Evolutionary conservation across 805 yeast species (phyloP).

Genomic region (Myxozyma vanderwaltii): DNA sequence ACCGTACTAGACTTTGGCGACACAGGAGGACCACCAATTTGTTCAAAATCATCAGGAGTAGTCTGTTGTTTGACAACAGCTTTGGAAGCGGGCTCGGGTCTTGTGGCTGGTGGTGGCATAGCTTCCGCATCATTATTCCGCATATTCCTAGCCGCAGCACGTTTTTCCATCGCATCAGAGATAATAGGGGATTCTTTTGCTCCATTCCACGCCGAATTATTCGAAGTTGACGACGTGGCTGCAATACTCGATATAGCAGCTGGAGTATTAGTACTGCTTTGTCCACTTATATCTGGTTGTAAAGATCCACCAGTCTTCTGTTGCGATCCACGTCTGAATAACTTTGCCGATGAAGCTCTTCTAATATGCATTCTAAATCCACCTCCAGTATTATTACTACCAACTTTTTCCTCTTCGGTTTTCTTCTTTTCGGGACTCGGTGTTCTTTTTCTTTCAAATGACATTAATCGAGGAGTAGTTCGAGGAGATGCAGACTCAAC

Average conservation of each 20-base stretch:
- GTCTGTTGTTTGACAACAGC: neutral
- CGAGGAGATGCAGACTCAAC: neutral
- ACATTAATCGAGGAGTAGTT: neutral
- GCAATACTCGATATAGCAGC: neutral
- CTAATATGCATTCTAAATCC: constrained; percentile 17
- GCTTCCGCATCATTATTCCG: constrained; percentile 1
- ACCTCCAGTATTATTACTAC: constrained; percentile 8
- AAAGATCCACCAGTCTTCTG: neutral
- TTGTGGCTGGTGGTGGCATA: constrained; percentile 18
- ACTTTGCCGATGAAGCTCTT: constrained; percentile 14
- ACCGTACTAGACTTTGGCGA: neutral
- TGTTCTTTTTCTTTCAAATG: constrained; percentile 4
- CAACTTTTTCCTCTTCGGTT: neutral
- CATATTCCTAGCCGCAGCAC: constrained; percentile 10
- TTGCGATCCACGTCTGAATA: constrained; percentile 11
- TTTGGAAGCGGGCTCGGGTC: constrained; percentile 4
- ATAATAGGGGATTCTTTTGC: constrained; percentile 2
- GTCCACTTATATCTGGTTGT: neutral
- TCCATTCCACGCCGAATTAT: constrained; percentile 6
- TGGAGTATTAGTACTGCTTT: neutral
- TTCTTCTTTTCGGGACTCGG: constrained; percentile 24
- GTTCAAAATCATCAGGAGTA: too few relatives aligned
- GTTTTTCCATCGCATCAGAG: constrained; percentile 14
- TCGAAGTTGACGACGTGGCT: neutral
- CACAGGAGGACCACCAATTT: neutral